Evolutionary conservation across 1,284 basidiomycete species (phyloP).

Genomic region (Cutaneotrichosporon spelunceum): DNA sequence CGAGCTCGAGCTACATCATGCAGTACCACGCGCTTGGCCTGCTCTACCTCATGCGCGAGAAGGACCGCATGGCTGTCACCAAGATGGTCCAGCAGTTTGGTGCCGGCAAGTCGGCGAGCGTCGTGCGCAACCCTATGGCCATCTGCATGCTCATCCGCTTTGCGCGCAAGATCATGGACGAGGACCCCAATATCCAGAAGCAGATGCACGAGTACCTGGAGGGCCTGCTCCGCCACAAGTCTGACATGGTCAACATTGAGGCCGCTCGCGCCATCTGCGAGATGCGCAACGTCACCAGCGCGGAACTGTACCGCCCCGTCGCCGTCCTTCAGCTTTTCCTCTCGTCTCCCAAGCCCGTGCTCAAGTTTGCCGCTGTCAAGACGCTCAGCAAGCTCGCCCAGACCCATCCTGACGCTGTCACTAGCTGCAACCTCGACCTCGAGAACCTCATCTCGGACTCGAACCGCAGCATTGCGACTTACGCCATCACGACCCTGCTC

Average conservation of each 20-base stretch:
- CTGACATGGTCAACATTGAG: constrained; percentile 99
- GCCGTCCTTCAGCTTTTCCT: constrained; percentile 89
- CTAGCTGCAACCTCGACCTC: constrained; percentile 93
- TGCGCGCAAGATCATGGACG: constrained; percentile 95
- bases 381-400: constrained; percentile 85
- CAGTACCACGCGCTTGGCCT: constrained; percentile 97
- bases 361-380: constrained; percentile 97
- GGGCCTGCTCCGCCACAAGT: constrained; percentile 95
- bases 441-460: constrained; percentile 95
- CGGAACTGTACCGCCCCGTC: constrained; percentile 82
- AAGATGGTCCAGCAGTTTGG: constrained; percentile 99
- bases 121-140: constrained; percentile 94
- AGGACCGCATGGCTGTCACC: constrained; percentile 97
- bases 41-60: constrained; percentile 90
- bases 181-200: constrained; percentile 89
- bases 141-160: constrained; percentile 98
- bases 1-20: constrained; percentile 84
- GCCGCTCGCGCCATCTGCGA: constrained; percentile 96
- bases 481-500: constrained; percentile 96
- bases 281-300: constrained; percentile 74
- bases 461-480: constrained; percentile 95
- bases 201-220: constrained; percentile 94
- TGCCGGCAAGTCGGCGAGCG: constrained; percentile 69
- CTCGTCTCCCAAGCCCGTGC: constrained; percentile 84
- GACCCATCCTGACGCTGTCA: constrained; percentile 78